Evolutionary conservation across 2,329 filamentous ascomycete species (phyloP), one percentile per base, ranked within the genome.

Genomic region (Ophiosphaerella herpotricha): DNA sequence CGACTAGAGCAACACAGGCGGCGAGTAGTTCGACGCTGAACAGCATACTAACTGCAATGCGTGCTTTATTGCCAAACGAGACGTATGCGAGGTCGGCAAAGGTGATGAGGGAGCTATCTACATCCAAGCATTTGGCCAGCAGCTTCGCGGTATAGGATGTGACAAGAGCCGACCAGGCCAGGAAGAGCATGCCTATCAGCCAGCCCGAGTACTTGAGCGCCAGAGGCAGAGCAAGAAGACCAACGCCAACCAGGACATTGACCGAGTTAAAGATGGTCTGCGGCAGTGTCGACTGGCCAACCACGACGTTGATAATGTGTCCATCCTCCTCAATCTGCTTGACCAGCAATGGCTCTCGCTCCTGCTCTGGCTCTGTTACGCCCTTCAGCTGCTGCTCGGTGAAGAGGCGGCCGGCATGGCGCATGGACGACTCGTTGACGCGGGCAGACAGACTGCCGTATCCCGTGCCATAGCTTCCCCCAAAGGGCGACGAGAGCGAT

Each of bases 261-360:
- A 93, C 93, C 3, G 91, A 95, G 75, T 99, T 99, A 80, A 97
- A 96, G 55, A 97, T 83, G 6, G 93, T 97, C 76, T 97, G 93
- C 0, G 91, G 91, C 13, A 97, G 80, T 1, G 93, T 99, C n/a
- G 91, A 96, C 76, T 95, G 91, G 34, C 93, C 93, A 54, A 96
- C 88, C 2, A 96, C 86, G 2, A 93, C 83, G 61, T 93, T 83
- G 48, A 96, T 85, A 40, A 93, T 83, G 36, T 94, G 91, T 59
- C 94, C 91, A 63, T 83, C 80, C 57, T 94, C 89, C 69, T 95
- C 89, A 11, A 96, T 83, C 72, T 92, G 89, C 75, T 91, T 93
- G 45, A 97, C 87, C n/a, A 96, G 77, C 47, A 97, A 81, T 2
- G 90, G 89, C 58, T 89, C 85, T n/a, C 74, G 68, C 60, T 77